Conservation (phyloP, 495 filamentous ascomycete species). For the Immersiella caudata region DNA sequence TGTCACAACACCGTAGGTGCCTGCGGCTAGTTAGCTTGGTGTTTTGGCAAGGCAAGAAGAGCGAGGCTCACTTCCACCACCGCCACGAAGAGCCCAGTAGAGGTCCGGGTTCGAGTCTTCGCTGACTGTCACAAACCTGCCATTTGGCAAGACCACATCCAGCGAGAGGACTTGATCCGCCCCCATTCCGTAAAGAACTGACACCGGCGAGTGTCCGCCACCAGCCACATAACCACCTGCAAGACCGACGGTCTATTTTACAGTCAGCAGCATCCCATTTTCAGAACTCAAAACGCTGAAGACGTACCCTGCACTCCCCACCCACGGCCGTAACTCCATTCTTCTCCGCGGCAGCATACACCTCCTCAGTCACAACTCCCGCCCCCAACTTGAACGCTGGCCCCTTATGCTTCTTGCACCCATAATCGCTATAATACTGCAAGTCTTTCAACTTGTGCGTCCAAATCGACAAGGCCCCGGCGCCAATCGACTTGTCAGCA, state of each 20-base stretch:
- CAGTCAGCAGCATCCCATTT: neutral
- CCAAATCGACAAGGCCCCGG: constrained; percentile 61
- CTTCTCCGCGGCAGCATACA: constrained; percentile 46
- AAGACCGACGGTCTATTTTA: constrained; percentile 51
- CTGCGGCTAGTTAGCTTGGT: constrained; percentile 18
- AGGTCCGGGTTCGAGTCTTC: constrained; percentile 55
- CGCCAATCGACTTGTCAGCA: constrained; percentile 53
- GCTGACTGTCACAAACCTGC: constrained; percentile 58
- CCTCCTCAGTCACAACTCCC: constrained; percentile 51
- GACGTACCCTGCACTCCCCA: constrained; percentile 50
- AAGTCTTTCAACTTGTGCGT: constrained; percentile 63
- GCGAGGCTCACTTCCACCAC: constrained; percentile 48
- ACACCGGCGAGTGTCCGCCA: constrained; percentile 55
- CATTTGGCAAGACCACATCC: constrained; percentile 60
- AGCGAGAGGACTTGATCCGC: constrained; percentile 58
- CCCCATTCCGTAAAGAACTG: constrained; percentile 49
- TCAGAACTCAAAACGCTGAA: neutral
- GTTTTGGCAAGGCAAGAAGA: neutral
- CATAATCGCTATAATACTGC: constrained; percentile 44
- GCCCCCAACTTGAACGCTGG: constrained; percentile 52
- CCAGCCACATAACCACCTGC: constrained; percentile 57
- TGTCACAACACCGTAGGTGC: constrained; percentile 63
- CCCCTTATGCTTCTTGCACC: constrained; percentile 43
- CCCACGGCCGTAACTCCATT: constrained; percentile 47
- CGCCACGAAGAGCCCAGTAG: constrained; percentile 69